phyloP scores from a whole-genome alignment of 768 basidiomycete genomes.

The Asterophora parasitica region DNA sequence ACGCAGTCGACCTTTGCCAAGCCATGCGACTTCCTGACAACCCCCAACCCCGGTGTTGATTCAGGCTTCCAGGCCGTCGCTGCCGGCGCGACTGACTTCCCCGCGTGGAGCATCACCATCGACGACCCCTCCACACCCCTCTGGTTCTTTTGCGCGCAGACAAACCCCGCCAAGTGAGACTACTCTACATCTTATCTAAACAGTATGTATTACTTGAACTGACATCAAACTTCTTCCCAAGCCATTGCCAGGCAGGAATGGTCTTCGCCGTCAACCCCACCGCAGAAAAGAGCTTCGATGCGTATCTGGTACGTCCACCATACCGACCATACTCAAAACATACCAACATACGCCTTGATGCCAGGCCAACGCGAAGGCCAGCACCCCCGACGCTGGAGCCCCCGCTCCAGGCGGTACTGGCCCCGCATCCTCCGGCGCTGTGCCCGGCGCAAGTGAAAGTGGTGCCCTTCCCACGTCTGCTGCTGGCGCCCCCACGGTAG shows the following conservation, averaged over 20 bases:
- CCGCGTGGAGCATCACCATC: slow-evolving; percentile 44
- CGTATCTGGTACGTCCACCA: slow-evolving; percentile 36
- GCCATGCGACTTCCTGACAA: slow-evolving; percentile 42
- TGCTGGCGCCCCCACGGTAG: too few relatives aligned
- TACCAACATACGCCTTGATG: not conserved
- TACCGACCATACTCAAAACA: not conserved
- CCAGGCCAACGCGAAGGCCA: slow-evolving; percentile 18
- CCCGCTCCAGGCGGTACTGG: not conserved
- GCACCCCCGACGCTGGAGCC: not conserved
- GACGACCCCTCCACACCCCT: slow-evolving; percentile 41
- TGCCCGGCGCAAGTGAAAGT: too few relatives aligned
- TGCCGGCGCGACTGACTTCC: slow-evolving; percentile 28
- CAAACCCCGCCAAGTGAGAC: slow-evolving; percentile 21
- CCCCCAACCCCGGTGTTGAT: slow-evolving; percentile 35
- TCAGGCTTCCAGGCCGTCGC: slow-evolving; percentile 47
- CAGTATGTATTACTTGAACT: not conserved
- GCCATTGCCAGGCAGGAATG: slow-evolving; percentile 53
- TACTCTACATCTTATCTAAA: not conserved
- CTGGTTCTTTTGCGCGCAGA: slow-evolving; percentile 63
- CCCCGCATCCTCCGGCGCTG: too few relatives aligned
- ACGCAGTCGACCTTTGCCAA: slow-evolving; percentile 56
- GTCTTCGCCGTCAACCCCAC: slow-evolving; percentile 58
- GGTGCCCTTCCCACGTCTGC: too few relatives aligned
- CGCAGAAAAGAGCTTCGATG: slow-evolving; percentile 38
- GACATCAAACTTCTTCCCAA: slow-evolving; percentile 16